Conservation (phyloP, 257 asterid species). For the Paulownia fortunei region DNA sequence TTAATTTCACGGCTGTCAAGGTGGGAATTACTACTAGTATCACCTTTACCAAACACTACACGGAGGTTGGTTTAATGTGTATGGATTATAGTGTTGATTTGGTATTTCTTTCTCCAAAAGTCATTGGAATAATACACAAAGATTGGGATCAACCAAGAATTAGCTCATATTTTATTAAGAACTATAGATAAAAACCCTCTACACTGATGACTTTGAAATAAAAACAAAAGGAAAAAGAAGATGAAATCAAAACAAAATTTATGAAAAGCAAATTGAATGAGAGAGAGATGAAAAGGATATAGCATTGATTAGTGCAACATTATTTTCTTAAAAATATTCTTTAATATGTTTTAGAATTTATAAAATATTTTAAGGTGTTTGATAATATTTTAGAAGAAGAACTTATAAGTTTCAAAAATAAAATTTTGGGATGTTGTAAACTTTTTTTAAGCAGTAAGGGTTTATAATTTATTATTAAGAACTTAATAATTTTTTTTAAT, state of each 20-base stretch:
- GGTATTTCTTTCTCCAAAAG: constrained; percentile 18
- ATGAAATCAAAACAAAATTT: too few species aligned
- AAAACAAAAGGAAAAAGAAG: not conserved
- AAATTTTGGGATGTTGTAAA: not conserved
- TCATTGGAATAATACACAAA: constrained; percentile 29
- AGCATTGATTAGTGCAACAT: constrained; percentile 1
- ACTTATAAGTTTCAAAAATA: not conserved
- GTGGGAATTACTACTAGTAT: not conserved
- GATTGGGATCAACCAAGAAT: constrained; percentile 13
- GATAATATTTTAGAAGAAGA: not conserved
- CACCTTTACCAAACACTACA: not conserved
- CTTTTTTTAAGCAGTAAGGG: too few species aligned
- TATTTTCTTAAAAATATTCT: too few species aligned
- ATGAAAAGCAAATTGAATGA: not conserved
- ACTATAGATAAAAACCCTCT: not conserved
- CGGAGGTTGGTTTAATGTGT: constrained; percentile 3
- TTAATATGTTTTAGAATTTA: too few species aligned
- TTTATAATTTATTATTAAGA: too few species aligned
- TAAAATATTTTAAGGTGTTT: not conserved
- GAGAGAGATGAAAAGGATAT: not conserved
- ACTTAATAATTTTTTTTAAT: too few species aligned
- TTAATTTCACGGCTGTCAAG: not conserved
- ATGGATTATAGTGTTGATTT: constrained; percentile 36
- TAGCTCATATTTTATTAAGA: not conserved
- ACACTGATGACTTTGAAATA: not conserved